Evolutionary conservation across 805 yeast genomes (phyloP).

Genomic region (Hanseniaspora pseudoguilliermondii): DNA sequence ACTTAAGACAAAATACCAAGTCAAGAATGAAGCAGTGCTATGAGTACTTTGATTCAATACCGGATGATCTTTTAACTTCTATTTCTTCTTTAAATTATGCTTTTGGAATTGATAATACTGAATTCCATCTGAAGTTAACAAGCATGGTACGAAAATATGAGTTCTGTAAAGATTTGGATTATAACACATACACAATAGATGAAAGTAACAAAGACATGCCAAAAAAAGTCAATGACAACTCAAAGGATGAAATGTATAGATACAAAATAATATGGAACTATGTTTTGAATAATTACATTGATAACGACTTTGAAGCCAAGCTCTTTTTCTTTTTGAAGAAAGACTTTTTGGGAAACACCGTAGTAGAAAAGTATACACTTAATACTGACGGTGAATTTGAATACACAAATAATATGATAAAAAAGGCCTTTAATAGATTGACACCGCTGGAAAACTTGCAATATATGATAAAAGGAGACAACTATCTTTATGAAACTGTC

Average conservation of each 20-base stretch:
- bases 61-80: neutral
- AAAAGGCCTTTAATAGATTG: neutral
- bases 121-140: neutral
- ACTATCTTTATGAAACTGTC: conserved; percentile 3
- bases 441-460: conserved; percentile 5
- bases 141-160: neutral
- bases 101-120: neutral
- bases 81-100: neutral
- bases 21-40: neutral
- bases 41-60: conserved; percentile 1
- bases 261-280: conserved; percentile 10
- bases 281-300: neutral
- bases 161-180: conserved; percentile 6
- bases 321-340: neutral
- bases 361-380: neutral
- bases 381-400: neutral
- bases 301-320: neutral
- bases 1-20: neutral
- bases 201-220: neutral
- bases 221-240: neutral
- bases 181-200: neutral
- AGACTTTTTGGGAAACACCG: neutral
- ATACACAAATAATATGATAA: neutral
- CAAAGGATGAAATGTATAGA: neutral
- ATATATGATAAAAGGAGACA: conserved; percentile 2